These are phyloP conservation scores for Lupinus albus DNA, from an alignment of 306 rosid genomes.

Conservation along the genomic window DNA sequence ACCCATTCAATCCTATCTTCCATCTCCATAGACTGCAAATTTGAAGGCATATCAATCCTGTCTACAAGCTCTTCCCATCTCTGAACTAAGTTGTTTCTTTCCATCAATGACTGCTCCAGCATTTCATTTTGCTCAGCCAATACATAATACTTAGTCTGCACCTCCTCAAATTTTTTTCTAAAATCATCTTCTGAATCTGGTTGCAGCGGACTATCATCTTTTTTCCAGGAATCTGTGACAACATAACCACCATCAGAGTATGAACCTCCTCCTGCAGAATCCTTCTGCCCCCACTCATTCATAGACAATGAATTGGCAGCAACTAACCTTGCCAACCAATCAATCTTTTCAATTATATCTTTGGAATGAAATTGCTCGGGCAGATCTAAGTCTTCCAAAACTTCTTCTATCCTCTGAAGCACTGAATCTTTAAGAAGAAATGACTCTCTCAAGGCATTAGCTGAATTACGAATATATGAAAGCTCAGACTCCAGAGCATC, in stretches of 20 bases:
- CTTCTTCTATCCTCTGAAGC: constrained; percentile 98
- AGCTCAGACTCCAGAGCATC: constrained; percentile 98
- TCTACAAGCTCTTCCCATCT: constrained; percentile 90
- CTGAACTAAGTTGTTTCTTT: constrained; percentile 83
- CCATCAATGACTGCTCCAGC: constrained; percentile 95
- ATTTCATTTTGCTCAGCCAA: constrained; percentile 98
- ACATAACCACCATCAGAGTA: constrained; percentile 80
- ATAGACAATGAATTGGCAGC: constrained; percentile 58
- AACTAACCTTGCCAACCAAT: constrained; percentile 89
- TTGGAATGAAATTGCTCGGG: constrained; percentile 96
- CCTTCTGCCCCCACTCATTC: constrained; percentile 81
- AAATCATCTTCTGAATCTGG: constrained; percentile 58
- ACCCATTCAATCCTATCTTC: constrained; percentile 48
- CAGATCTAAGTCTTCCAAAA: constrained; percentile 89
- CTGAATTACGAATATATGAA: constrained; percentile 95
- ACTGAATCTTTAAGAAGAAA: constrained; percentile 95
- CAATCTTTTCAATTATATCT: constrained; percentile 88
- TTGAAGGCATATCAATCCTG: constrained; percentile 79
- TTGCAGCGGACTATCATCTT: constrained; percentile 63
- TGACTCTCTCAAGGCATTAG: constrained; percentile 94
- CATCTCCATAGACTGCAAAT: constrained; percentile 77
- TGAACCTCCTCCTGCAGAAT: constrained; percentile 65
- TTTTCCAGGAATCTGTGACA: constrained; percentile 74
- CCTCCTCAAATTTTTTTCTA: constrained; percentile 72
- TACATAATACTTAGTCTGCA: constrained; percentile 74